Percentiles rank a stretch among this genome's conserved stretches.
Conservation (phyloP, 169 alveolate genomes). For the Plasmodium berghei region DNA sequence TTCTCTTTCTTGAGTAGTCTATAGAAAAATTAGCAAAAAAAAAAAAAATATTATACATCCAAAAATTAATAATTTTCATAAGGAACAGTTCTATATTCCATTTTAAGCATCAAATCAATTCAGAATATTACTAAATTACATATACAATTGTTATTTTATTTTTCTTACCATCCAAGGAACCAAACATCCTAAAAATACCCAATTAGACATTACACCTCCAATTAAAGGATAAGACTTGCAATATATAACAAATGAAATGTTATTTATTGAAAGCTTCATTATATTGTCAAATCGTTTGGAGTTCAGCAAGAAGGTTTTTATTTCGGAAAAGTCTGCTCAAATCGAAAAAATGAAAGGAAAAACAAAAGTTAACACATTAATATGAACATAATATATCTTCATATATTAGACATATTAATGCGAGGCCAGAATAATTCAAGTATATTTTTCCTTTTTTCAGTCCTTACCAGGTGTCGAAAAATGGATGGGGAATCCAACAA, state of each 20-base stretch:
- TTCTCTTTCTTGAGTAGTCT: conserved; percentile 75
- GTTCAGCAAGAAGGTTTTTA: conserved; percentile 82
- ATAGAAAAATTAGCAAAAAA: conserved; percentile 20
- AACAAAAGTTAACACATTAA: not conserved
- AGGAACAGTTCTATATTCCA: too few relatives aligned
- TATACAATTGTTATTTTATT: not conserved
- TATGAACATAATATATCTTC: too few relatives aligned
- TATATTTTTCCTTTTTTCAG: not conserved
- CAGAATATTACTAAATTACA: too few relatives aligned
- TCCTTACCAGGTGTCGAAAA: conserved; percentile 81
- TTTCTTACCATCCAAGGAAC: conserved; percentile 77
- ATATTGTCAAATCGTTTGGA: conserved; percentile 84
- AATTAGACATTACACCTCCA: conserved; percentile 85
- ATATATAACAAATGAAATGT: conserved; percentile 80
- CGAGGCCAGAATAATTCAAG: not conserved
- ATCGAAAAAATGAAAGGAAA: not conserved
- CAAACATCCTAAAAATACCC: conserved; percentile 82
- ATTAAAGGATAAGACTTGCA: conserved; percentile 84
- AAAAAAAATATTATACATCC: conserved; percentile 2
- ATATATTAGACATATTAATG: too few relatives aligned
- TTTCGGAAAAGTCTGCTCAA: conserved; percentile 84
- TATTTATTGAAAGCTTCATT: conserved; percentile 86
- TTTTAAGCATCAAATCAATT: too few relatives aligned
- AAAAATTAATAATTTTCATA: too few relatives aligned
- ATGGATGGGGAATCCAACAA: conserved; percentile 91